These are phyloP conservation scores for Microbotryomycetes sp. DNA, from an alignment of 1,284 basidiomycete genomes.

Conservation along the genomic window DNA sequence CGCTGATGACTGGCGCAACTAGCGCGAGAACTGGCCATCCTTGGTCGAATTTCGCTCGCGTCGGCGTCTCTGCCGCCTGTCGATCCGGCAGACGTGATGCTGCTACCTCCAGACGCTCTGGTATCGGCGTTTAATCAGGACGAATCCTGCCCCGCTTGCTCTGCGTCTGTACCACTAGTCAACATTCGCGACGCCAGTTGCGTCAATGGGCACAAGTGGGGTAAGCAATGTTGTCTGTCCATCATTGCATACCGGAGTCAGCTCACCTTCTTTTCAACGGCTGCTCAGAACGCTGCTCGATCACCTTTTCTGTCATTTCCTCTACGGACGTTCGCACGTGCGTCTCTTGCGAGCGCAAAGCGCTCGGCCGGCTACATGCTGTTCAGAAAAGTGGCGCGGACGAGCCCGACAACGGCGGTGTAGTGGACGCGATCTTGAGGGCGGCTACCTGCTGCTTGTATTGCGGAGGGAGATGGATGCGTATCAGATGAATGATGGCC, in stretches of 20 bases:
- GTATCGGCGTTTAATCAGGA: not conserved
- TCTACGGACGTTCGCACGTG: slow-evolving; percentile 17
- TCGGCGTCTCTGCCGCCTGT: slow-evolving; percentile 3
- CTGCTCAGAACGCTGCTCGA: slow-evolving; percentile 20
- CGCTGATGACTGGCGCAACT: not conserved
- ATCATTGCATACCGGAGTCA: no score
- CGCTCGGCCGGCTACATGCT: not conserved
- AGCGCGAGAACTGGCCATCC: not conserved
- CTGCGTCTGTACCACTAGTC: slow-evolving; percentile 3
- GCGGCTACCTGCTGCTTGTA: slow-evolving; percentile 15
- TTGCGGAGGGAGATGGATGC: slow-evolving; percentile 24
- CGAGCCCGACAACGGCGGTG: not conserved
- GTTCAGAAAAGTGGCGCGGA: not conserved
- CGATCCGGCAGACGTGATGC: not conserved
- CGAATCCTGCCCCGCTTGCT: slow-evolving; percentile 17
- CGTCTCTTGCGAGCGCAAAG: slow-evolving; percentile 16
- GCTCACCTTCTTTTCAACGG: not conserved
- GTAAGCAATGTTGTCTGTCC: not conserved
- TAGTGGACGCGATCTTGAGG: slow-evolving; percentile 1
- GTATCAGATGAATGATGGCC: slow-evolving; percentile 4
- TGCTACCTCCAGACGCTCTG: slow-evolving; percentile 7
- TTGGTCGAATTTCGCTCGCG: slow-evolving; percentile 16
- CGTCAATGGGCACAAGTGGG: slow-evolving; percentile 17
- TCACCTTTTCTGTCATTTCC: slow-evolving; percentile 16
- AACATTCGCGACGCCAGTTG: slow-evolving; percentile 11